phyloP scores from a whole-genome alignment of 208 protist species.

The Trypanosomatidae sp. region DNA sequence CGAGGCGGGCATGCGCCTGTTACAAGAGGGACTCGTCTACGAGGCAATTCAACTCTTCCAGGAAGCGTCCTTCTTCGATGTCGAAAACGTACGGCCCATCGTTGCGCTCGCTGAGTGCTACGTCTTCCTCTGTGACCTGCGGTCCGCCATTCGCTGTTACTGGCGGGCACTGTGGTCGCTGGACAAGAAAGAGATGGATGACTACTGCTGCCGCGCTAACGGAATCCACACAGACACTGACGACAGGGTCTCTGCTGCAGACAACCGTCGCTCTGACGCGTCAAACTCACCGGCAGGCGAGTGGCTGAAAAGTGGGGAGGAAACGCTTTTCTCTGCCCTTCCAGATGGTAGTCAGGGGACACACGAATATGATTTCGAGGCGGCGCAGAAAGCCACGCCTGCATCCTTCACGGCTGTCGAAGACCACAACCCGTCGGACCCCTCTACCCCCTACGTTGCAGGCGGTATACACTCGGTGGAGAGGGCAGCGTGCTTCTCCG shows the following conservation, averaged over 20 bases:
- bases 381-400: background rate
- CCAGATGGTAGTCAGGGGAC: background rate
- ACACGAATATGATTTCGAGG: background rate
- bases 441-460: background rate
- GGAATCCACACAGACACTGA: background rate
- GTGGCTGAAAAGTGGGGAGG: background rate
- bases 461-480: background rate
- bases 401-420: background rate
- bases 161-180: constrained; percentile 77
- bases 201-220: constrained; percentile 6
- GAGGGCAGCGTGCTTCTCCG: background rate
- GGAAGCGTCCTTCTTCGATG: constrained; percentile 75
- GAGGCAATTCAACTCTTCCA: constrained; percentile 68
- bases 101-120: constrained; percentile 83
- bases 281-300: background rate
- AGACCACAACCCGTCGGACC: background rate
- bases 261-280: background rate
- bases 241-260: background rate
- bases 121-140: constrained; percentile 79
- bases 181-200: constrained; percentile 17
- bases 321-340: background rate
- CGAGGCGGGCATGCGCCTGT: constrained; percentile 39
- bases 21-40: constrained; percentile 47
- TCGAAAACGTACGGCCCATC: constrained; percentile 66
- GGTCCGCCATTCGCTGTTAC: constrained; percentile 81